phyloP scores from a whole-genome alignment of 2,329 filamentous ascomycete genomes.

The Cercospora brassicicola region DNA sequence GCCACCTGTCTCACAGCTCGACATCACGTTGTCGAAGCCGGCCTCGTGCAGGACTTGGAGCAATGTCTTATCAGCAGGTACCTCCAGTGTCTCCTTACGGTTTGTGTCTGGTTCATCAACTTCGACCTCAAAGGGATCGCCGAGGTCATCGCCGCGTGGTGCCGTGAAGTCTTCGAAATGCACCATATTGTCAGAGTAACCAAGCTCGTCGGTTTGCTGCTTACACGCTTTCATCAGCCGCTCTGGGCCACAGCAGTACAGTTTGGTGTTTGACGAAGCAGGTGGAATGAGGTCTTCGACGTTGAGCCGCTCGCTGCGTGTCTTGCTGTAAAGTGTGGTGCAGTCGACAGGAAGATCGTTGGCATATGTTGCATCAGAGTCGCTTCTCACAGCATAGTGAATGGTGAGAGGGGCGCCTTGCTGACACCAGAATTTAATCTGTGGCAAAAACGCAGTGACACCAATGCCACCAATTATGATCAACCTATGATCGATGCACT shows the following conservation, averaged over 20 bases:
- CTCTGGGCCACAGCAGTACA: slow-evolving; percentile 63
- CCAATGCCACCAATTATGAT: slow-evolving; percentile 66
- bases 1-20: slow-evolving; percentile 48
- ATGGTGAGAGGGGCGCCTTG: slow-evolving; percentile 49
- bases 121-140: slow-evolving; percentile 61
- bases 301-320: slow-evolving; percentile 55
- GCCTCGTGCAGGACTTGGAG: slow-evolving; percentile 45
- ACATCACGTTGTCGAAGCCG: slow-evolving; percentile 47
- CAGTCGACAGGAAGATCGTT: slow-evolving; percentile 32
- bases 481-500: slow-evolving; percentile 57
- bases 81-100: slow-evolving; percentile 46
- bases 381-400: slow-evolving; percentile 60
- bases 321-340: slow-evolving; percentile 56
- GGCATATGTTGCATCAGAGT: slow-evolving; percentile 57
- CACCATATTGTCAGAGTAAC: slow-evolving; percentile 53
- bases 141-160: slow-evolving; percentile 44
- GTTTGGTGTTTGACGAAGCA: slow-evolving; percentile 43
- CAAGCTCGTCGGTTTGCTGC: slow-evolving; percentile 44
- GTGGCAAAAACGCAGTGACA: slow-evolving; percentile 62
- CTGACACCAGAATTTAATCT: slow-evolving; percentile 44
- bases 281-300: slow-evolving; percentile 49
- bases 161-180: slow-evolving; percentile 63
- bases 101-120: slow-evolving; percentile 44
- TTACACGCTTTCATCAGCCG: slow-evolving; percentile 57
- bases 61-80: slow-evolving; percentile 45